phyloP scores from a whole-genome alignment of 495 filamentous ascomycete species.

The Glutinoglossum americanum region DNA sequence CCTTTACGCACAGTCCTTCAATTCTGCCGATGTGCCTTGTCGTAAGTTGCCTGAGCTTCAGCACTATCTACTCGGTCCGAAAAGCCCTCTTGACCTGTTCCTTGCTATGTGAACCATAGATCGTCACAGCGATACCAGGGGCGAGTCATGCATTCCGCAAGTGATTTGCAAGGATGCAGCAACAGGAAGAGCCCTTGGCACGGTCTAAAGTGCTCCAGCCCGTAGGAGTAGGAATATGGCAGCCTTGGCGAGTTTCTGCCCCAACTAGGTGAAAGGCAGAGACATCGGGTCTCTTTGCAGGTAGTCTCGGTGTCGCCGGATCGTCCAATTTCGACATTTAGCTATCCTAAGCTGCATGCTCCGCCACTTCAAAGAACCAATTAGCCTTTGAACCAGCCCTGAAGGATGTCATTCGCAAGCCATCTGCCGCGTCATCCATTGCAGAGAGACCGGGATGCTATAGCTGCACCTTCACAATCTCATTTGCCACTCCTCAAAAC shows the following conservation, averaged over 20 bases:
- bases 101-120: not conserved
- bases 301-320: constrained; percentile 18
- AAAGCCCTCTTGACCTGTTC: not conserved
- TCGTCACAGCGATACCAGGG: not conserved
- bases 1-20: not conserved
- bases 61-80: not conserved
- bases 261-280: not conserved
- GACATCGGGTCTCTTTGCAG: not conserved
- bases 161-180: not conserved
- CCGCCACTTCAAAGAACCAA: not conserved
- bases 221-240: not conserved
- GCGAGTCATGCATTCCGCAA: not conserved
- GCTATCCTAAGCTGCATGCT: not conserved
- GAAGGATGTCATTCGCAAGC: not conserved
- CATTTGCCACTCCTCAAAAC: not conserved
- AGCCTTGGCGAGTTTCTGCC: not conserved
- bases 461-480: not conserved
- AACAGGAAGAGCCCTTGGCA: not conserved
- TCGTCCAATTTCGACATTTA: not conserved
- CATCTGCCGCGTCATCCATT: not conserved
- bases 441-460: not conserved
- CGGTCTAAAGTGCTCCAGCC: constrained; percentile 1
- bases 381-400: not conserved
- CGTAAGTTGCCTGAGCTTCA: not conserved
- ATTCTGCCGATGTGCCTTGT: not conserved